A percentile compares a stretch with the other conserved stretches of the same genome.
These are phyloP conservation scores for Yamadazyma friedrichii DNA, from an alignment of 1,139 yeast genomes.

Conservation along the genomic window DNA sequence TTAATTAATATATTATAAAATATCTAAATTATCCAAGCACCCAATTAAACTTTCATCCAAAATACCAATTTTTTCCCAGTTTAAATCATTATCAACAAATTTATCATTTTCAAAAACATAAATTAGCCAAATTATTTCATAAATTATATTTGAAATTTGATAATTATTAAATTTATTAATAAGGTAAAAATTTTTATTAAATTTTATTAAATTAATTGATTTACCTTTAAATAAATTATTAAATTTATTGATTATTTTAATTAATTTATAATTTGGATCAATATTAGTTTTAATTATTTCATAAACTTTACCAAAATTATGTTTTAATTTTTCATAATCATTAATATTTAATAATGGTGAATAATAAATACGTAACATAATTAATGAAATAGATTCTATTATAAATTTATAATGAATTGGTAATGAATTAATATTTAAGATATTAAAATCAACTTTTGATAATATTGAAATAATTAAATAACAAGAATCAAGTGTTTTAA, in stretches of 20 bases:
- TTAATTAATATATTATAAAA: conserved; percentile 5
- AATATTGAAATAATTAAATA: conserved; percentile 25
- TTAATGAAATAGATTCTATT: conserved; percentile 33
- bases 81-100: conserved; percentile 14
- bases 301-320: conserved; percentile 28
- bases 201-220: conserved; percentile 10
- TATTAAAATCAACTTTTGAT: conserved; percentile 20
- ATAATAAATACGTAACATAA: conserved; percentile 35
- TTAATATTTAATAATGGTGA: conserved; percentile 34
- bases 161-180: conserved; percentile 37
- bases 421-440: conserved; percentile 28
- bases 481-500: conserved; percentile 33
- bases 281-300: conserved; percentile 19
- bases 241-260: conserved; percentile 31
- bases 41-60: conserved; percentile 21
- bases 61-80: conserved; percentile 35
- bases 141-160: conserved; percentile 38
- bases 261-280: conserved; percentile 26
- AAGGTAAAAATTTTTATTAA: conserved; percentile 25
- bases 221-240: conserved; percentile 19
- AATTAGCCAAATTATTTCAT: conserved; percentile 44
- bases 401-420: conserved; percentile 45
- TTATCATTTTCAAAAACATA: conserved; percentile 24
- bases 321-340: conserved; percentile 33
- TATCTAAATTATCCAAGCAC: conserved; percentile 17